Evolutionary conservation across 2,329 filamentous ascomycete species (phyloP).

Genomic region (Tolypocladium guangdongense): DNA sequence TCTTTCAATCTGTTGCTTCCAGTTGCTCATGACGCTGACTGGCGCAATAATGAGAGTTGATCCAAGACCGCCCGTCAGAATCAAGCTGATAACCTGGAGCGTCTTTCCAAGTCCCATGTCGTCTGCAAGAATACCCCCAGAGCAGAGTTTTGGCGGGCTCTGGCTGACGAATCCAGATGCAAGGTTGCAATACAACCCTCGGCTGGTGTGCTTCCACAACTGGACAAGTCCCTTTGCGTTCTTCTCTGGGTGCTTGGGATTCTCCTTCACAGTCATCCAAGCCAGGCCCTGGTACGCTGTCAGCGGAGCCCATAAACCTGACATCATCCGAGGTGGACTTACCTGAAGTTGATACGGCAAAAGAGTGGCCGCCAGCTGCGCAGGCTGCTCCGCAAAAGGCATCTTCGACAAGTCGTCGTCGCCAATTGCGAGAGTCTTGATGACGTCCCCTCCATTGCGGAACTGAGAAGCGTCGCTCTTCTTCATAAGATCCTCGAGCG

Average conservation of each 20-base stretch:
- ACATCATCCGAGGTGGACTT: constrained; percentile 4
- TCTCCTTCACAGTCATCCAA: constrained; percentile 73
- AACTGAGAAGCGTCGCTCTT: constrained; percentile 58
- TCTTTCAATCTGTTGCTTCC: constrained; percentile 65
- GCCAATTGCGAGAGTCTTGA: constrained; percentile 59
- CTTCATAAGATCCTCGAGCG: constrained; percentile 52
- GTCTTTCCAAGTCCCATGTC: constrained; percentile 93
- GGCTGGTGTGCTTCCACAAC: constrained; percentile 56
- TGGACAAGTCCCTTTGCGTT: constrained; percentile 55
- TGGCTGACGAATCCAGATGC: constrained; percentile 47
- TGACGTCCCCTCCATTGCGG: constrained; percentile 50
- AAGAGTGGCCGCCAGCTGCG: constrained; percentile 51
- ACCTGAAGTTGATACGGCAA: constrained; percentile 68
- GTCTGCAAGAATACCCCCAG: constrained; percentile 74
- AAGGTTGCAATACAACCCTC: constrained; percentile 49
- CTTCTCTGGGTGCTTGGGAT: constrained; percentile 49
- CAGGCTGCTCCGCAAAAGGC: constrained; percentile 61
- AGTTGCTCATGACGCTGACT: constrained; percentile 82
- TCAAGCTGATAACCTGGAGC: constrained; percentile 71
- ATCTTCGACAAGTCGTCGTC: constrained; percentile 61
- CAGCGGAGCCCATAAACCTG: constrained; percentile 5
- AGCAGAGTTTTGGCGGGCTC: constrained; percentile 51
- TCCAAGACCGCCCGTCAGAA: constrained; percentile 46
- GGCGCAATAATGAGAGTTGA: constrained; percentile 73
- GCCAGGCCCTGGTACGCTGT: constrained; percentile 51